phyloP scores from a whole-genome alignment of 306 rosid species.

The Elaeagnus macrophylla region DNA sequence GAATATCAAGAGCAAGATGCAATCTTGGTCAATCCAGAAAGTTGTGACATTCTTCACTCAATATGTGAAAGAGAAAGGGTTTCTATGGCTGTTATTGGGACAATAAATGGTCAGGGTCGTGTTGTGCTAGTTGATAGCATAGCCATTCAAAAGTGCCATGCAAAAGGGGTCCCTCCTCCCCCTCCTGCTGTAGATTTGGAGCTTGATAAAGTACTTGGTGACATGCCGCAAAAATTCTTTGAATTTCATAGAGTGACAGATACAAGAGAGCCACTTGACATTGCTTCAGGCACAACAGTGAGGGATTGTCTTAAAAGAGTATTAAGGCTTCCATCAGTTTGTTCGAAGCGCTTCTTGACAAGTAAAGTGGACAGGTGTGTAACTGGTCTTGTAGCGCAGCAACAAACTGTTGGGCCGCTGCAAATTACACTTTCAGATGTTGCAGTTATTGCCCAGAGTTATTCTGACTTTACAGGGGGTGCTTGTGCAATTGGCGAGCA shows the following conservation, averaged over 20 bases:
- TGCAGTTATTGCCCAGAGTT: conserved; percentile 78
- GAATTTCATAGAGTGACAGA: conserved; percentile 43
- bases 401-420: conserved; percentile 86
- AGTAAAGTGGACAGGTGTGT: conserved; percentile 1
- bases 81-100: conserved; percentile 88
- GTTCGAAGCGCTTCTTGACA: conserved; percentile 18
- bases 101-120: conserved; percentile 68
- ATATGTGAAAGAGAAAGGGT: conserved; percentile 74
- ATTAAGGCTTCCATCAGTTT: conserved; percentile 69
- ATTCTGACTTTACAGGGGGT: conserved; percentile 60
- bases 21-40: conserved; percentile 72
- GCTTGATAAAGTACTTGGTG: conserved; percentile 81
- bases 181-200: conserved; percentile 73
- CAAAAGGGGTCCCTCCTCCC: conserved; percentile 56
- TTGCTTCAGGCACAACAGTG: conserved; percentile 57
- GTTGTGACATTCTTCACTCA: conserved; percentile 47
- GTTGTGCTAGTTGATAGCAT: conserved; percentile 57
- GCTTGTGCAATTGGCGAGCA: conserved; percentile 89
- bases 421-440: conserved; percentile 85
- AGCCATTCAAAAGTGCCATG: conserved; percentile 36
- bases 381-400: conserved; percentile 53
- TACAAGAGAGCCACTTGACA: conserved; percentile 56
- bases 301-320: conserved; percentile 68
- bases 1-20: conserved; percentile 95
- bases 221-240: conserved; percentile 73